A percentile compares a stretch with the other conserved stretches of the same genome.
Evolutionary conservation across 106 monocot genomes (phyloP).

Genomic region (Allium sativum): DNA sequence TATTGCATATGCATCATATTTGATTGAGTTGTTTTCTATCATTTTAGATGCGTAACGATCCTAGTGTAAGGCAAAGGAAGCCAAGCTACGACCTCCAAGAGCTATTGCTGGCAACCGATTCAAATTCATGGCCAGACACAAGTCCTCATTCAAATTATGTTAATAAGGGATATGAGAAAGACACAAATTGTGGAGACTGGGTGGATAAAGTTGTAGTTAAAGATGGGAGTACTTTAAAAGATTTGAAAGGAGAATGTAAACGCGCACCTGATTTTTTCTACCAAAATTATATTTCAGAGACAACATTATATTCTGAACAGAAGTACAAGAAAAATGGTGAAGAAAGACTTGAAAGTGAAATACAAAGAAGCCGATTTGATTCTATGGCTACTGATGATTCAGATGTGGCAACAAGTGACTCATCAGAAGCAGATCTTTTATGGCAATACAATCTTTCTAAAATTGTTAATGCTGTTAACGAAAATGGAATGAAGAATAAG

Average conservation of each 20-base stretch:
- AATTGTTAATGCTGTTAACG: slow-evolving; percentile 13
- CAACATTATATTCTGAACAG: slow-evolving; percentile 22
- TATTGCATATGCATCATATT: no score
- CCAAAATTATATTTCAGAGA: slow-evolving; percentile 43
- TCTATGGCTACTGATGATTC: slow-evolving; percentile 46
- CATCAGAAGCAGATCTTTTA: slow-evolving; percentile 67
- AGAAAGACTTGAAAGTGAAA: slow-evolving; percentile 27
- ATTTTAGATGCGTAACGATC: slow-evolving; percentile 29
- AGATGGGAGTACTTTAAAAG: slow-evolving; percentile 20
- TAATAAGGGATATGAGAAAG: slow-evolving; percentile 44
- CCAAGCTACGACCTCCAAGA: slow-evolving; percentile 59
- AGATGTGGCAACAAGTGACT: slow-evolving; percentile 77
- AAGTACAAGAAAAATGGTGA: slow-evolving; percentile 20
- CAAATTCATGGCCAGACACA: slow-evolving; percentile 46
- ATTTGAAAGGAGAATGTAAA: slow-evolving; percentile 39
- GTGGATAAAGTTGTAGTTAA: slow-evolving; percentile 56
- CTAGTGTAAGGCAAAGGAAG: slow-evolving; percentile 41
- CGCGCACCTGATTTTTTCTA: slow-evolving; percentile 50
- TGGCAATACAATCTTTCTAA: slow-evolving; percentile 54
- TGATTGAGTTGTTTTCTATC: background rate
- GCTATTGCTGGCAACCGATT: slow-evolving; percentile 27
- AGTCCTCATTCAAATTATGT: slow-evolving; percentile 11
- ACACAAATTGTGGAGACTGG: slow-evolving; percentile 58
- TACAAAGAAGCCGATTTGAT: slow-evolving; percentile 32
- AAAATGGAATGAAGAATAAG: slow-evolving; percentile 46